A percentile compares a stretch with the other conserved stretches of the same genome.
Conservation (phyloP, 2,329 filamentous ascomycete species). For the Dryadomyces sulphureus region DNA sequence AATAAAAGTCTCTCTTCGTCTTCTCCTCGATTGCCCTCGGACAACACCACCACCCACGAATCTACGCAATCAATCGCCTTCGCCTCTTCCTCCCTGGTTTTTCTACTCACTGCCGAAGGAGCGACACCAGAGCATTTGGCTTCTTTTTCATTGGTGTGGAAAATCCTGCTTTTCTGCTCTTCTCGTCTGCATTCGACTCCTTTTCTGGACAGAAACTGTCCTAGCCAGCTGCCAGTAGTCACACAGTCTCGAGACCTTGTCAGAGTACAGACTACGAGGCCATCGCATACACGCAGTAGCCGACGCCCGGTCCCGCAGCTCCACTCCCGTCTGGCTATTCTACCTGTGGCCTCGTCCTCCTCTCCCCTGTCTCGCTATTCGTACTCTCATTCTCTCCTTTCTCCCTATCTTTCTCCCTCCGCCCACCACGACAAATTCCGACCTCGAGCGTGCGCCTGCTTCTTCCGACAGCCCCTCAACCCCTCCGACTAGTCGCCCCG, state of each 20-base stretch:
- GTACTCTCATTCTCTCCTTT: background rate
- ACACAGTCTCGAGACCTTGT: too few relatives aligned
- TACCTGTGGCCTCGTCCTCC: background rate
- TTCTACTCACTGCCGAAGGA: background rate
- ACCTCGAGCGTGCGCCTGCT: background rate
- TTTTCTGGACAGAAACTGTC: background rate
- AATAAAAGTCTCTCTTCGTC: background rate
- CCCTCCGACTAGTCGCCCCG: background rate
- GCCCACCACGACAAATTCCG: background rate
- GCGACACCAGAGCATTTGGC: background rate
- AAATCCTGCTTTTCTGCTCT: background rate
- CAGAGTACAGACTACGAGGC: too few relatives aligned
- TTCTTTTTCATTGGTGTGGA: background rate
- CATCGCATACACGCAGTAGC: background rate
- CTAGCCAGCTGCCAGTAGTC: too few relatives aligned
- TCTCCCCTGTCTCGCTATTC: too few relatives aligned
- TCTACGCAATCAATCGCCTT: too few relatives aligned
- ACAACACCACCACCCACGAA: background rate
- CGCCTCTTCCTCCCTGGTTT: background rate
- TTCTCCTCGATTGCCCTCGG: background rate
- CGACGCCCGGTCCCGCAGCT: background rate
- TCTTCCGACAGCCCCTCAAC: too few relatives aligned
- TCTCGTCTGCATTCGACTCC: background rate
- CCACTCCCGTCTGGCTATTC: background rate
- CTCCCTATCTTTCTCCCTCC: background rate